A percentile compares a stretch with the other conserved stretches of the same genome.
phyloP scores from a whole-genome alignment of 1,139 yeast species.

The Suhomyces panamericanus region DNA sequence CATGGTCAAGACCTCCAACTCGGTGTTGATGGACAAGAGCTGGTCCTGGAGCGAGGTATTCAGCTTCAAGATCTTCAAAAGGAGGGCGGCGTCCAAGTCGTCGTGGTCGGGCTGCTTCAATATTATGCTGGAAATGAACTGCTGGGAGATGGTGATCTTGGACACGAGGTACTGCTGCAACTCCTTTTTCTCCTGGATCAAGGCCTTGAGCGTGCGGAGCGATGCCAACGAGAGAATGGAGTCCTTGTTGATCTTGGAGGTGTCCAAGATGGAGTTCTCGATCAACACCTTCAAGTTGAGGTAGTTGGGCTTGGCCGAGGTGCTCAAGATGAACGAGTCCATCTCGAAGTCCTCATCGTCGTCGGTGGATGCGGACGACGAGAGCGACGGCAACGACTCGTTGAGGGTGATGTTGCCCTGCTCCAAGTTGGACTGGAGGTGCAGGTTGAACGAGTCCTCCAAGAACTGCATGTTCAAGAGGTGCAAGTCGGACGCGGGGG shows the following conservation, averaged over 20 bases:
- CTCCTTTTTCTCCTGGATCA: constrained; percentile 34
- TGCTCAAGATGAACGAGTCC: constrained; percentile 21
- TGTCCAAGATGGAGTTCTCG: constrained; percentile 47
- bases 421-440: constrained; percentile 38
- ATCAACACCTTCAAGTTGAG: constrained; percentile 44
- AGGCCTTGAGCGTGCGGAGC: constrained; percentile 30
- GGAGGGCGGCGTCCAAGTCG: constrained; percentile 25
- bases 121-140: constrained; percentile 35
- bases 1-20: constrained; percentile 31
- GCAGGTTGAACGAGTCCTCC: constrained; percentile 38
- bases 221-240: constrained; percentile 36
- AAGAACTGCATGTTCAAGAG: constrained; percentile 26
- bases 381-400: constrained; percentile 19
- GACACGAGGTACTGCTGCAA: constrained; percentile 34
- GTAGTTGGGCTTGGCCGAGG: constrained; percentile 30
- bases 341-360: constrained; percentile 18
- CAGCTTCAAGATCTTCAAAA: constrained; percentile 38
- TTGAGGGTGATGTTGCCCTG: constrained; percentile 28
- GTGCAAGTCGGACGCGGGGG: constrained; percentile 17
- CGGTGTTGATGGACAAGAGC: constrained; percentile 28
- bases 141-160: constrained; percentile 36
- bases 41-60: constrained; percentile 36
- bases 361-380: constrained; percentile 16
- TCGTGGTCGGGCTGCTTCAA: constrained; percentile 18
- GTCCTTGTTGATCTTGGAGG: constrained; percentile 37